phyloP scores from a whole-genome alignment of 768 basidiomycete species.

The Cantharellus anzutake region DNA sequence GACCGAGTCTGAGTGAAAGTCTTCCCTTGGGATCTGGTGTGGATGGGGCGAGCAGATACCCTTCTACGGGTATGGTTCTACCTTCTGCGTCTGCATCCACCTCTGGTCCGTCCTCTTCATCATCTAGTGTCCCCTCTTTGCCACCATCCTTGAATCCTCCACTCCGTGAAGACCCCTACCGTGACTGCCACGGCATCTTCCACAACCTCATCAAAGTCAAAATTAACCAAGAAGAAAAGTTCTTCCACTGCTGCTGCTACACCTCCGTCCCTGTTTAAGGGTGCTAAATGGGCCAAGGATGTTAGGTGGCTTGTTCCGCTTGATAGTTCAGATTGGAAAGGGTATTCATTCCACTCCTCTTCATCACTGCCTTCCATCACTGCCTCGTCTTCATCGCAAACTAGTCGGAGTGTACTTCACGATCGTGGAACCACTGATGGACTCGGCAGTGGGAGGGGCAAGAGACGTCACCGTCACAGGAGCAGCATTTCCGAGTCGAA shows the following conservation, averaged over 20 bases:
- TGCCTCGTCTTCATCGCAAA: conserved; percentile 12
- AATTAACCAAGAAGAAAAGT: not conserved
- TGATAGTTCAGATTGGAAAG: conserved; percentile 4
- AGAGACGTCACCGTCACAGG: not conserved
- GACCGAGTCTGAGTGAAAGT: too few relatives aligned
- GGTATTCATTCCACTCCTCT: not conserved
- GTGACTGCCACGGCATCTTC: conserved; percentile 1
- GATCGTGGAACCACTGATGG: not conserved
- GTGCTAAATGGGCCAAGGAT: conserved; percentile 47
- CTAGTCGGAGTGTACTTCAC: not conserved
- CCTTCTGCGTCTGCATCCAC: not conserved
- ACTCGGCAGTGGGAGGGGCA: not conserved
- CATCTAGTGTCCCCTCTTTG: not conserved
- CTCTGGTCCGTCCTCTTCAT: not conserved
- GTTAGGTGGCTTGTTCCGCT: conserved; percentile 40
- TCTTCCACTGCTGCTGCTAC: not conserved
- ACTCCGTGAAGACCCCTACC: not conserved
- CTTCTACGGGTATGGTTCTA: too few relatives aligned
- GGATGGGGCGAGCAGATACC: too few relatives aligned
- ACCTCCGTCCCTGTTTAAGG: not conserved
- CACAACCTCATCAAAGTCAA: conserved; percentile 9
- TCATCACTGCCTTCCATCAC: not conserved
- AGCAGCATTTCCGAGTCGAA: conserved; percentile 11
- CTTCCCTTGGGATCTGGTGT: too few relatives aligned
- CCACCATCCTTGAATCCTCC: not conserved